phyloP scores from a whole-genome alignment of 257 asterid species.

The Coffea canephora region DNA sequence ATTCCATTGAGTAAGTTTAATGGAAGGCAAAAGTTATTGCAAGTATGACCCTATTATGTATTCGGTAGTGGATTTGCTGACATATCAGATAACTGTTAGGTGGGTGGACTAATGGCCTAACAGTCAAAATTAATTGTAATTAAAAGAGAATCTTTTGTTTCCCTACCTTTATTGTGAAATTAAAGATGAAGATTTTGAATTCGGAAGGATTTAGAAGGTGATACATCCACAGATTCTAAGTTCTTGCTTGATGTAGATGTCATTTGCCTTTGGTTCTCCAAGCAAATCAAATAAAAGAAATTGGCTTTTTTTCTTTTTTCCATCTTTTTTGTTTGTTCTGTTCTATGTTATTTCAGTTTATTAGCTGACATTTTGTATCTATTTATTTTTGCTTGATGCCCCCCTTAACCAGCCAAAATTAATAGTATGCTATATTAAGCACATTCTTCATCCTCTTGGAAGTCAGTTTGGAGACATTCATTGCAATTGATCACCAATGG shows the following conservation, averaged over 20 bases:
- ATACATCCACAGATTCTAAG: neutral
- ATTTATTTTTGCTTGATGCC: neutral
- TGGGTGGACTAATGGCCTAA: neutral
- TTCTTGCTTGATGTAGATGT: too few species aligned
- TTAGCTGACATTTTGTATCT: neutral
- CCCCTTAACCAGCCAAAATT: slow-evolving; percentile 45
- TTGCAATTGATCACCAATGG: slow-evolving; percentile 72
- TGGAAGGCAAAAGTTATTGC: neutral
- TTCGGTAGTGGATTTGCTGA: neutral
- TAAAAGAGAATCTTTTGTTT: neutral
- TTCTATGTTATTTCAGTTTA: neutral
- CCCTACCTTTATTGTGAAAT: neutral
- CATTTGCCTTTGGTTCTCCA: neutral
- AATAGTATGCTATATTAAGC: slow-evolving; percentile 56
- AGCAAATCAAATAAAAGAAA: neutral
- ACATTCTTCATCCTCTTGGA: slow-evolving; percentile 60
- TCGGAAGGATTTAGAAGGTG: neutral
- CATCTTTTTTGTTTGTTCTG: neutral
- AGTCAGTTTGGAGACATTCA: slow-evolving; percentile 60
- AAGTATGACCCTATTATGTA: neutral
- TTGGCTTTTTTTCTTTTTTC: neutral
- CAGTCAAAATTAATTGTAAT: neutral
- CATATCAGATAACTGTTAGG: neutral
- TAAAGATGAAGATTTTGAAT: neutral
- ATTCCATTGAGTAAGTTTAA: neutral